Percentiles rank a stretch among this genome's conserved stretches.
phyloP scores from a whole-genome alignment of 257 asterid genomes.

The Rubia yunnanensis region DNA sequence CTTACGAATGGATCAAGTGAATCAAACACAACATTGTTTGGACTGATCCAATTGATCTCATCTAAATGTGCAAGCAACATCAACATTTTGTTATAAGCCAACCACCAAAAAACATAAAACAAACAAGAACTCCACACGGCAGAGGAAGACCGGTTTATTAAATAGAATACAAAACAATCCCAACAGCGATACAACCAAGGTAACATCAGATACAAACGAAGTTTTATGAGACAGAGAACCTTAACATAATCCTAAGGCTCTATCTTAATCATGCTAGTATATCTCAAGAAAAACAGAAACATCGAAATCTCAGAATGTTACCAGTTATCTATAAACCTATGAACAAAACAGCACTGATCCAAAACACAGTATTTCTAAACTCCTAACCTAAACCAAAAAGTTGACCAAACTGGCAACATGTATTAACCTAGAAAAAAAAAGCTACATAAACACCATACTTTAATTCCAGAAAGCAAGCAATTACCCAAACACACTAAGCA shows the following conservation, averaged over 20 bases:
- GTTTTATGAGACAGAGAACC: neutral
- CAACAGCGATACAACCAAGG: neutral
- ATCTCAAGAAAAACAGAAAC: neutral
- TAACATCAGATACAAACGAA: neutral
- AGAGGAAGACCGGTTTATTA: neutral
- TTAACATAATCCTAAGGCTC: neutral
- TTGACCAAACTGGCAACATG: neutral
- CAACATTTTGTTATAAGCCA: neutral
- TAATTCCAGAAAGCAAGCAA: neutral
- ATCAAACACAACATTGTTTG: neutral
- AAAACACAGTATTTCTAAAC: neutral
- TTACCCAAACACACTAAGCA: neutral
- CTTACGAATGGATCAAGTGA: neutral
- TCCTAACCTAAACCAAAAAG: neutral
- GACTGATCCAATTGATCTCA: neutral
- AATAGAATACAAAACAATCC: neutral
- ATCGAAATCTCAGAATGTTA: neutral
- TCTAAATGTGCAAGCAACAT: neutral
- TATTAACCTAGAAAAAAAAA: neutral
- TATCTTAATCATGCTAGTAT: neutral
- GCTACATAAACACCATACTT: neutral
- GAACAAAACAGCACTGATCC: neutral
- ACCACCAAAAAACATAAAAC: neutral
- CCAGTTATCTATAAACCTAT: neutral
- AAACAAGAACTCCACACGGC: neutral